Evolutionary conservation across 768 basidiomycete species (phyloP), one percentile per base, ranked within the genome.

Genomic region (Lentinula boryana): DNA sequence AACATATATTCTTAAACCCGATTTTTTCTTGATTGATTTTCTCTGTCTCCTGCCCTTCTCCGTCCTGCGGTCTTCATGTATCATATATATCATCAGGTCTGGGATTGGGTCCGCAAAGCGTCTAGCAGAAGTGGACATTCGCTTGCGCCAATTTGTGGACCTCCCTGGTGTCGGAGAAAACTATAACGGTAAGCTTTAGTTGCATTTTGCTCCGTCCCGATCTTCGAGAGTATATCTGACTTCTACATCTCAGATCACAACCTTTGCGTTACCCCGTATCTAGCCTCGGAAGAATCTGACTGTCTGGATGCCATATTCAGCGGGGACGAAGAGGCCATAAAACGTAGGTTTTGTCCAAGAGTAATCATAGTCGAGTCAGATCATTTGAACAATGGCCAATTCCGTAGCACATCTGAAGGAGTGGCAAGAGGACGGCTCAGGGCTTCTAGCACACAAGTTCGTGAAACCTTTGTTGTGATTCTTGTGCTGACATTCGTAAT

Each of bases 131-230:
- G 62, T 76, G 35, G 72, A 72, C 9, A 74, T 86, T 38, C 63
- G 27, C 3, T 27, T 3, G 3, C 27, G 70, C 5, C 67, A 69
- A 44, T 62, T 73, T 43, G 67, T 82, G 12, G 78, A 83, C 50
- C 75, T 84, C 13, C 82, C 83, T 0, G 78, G 79, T 33, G 84
- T 87, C 1, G 84, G 85, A 4, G 77, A 78, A 66, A 83, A 84
- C 60, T 74, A 71, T 40, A 65, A 68, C 13, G 73, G 72, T 69
- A 16, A n/a, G 52, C 10, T n/a, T 51, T 32, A 35, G 15, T 5
- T 10, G 10, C 13, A 9, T 57, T 21, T 41, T 36, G 27, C 35
- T 49, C 13, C 21, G n/a, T 16, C 36, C 16, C 36, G 16, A 15
- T 32, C 16, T n/a, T 6, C 49, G 15, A 16, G 5, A 18, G 9